A percentile compares a stretch with the other conserved stretches of the same genome.
Evolutionary conservation across 2,329 filamentous ascomycete genomes (phyloP).

Genomic region (Sphaerulina musiva): DNA sequence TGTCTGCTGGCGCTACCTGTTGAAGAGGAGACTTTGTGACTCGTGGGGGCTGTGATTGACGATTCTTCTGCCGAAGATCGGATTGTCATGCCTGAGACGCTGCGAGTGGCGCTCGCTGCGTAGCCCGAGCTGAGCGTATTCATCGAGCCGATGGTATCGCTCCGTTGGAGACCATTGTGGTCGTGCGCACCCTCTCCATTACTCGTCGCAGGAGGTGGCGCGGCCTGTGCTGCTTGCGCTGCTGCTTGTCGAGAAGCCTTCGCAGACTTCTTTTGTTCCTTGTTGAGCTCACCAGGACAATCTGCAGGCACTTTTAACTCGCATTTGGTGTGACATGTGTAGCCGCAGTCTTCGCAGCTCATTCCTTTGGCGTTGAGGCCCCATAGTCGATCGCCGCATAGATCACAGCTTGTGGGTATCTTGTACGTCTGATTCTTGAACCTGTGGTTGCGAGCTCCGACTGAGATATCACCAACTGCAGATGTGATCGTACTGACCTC

Average conservation of each 20-base stretch:
- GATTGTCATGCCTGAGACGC: constrained; percentile 56
- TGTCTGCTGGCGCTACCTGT: constrained; percentile 36
- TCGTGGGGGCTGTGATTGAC: constrained; percentile 7
- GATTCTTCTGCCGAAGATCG: constrained; percentile 42
- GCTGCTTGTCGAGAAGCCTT: constrained; percentile 78
- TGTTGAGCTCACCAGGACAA: constrained; percentile 86
- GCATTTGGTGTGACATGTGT: constrained; percentile 97
- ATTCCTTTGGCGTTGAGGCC: constrained; percentile 93
- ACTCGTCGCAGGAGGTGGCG: constrained; percentile 17
- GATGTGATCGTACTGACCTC: constrained; percentile 90
- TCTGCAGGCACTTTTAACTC: constrained; percentile 97
- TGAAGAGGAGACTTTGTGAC: constrained; percentile 29
- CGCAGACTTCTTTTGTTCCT: constrained; percentile 91
- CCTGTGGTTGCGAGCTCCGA: constrained; percentile 90
- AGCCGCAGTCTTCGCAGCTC: constrained; percentile 92
- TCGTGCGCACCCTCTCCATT: constrained; percentile 25
- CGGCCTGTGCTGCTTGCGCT: constrained; percentile 50
- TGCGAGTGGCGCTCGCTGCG: constrained; percentile 69
- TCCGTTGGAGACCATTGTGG: constrained; percentile 62
- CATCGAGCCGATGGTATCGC: constrained; percentile 81
- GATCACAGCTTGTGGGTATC: constrained; percentile 95
- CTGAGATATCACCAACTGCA: constrained; percentile 82
- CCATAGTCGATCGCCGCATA: constrained; percentile 96
- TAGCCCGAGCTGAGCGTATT: constrained; percentile 74
- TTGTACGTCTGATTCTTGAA: constrained; percentile 99